Percentiles rank a stretch among this genome's conserved stretches.
Conservation (phyloP, 805 yeast genomes). For the Jamesozyma piceae region DNA sequence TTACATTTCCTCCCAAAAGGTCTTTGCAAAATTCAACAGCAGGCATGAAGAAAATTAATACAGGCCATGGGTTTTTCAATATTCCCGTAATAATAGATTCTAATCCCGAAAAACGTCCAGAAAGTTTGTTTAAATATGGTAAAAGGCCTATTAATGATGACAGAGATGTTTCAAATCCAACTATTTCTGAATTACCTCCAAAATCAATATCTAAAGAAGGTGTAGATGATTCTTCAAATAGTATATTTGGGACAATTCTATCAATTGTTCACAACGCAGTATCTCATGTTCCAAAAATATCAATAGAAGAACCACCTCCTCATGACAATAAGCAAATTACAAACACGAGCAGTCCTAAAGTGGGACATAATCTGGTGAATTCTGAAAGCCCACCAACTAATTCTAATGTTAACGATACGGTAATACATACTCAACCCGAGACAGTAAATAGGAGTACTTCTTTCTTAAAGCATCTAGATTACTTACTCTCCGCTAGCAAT, state of each 20-base stretch:
- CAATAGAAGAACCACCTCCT: not conserved
- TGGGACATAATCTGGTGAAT: conserved; percentile 3
- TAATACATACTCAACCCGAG: conserved; percentile 9
- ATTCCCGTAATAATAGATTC: conserved; percentile 16
- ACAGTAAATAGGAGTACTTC: conserved; percentile 19
- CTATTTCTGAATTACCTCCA: not conserved
- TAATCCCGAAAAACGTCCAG: conserved; percentile 1
- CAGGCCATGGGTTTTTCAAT: conserved; percentile 14
- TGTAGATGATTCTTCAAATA: conserved; percentile 14
- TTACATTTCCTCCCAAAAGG: conserved; percentile 11
- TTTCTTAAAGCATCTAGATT: conserved; percentile 32
- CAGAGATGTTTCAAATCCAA: not conserved
- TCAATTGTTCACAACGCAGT: conserved; percentile 43
- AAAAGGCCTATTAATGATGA: not conserved
- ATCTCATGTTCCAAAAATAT: conserved; percentile 18
- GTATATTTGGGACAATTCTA: conserved; percentile 37
- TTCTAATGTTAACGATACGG: conserved; percentile 8
- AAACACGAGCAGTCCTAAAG: not conserved
- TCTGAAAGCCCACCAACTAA: not conserved
- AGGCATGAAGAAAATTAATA: conserved; percentile 10
- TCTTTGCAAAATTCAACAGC: conserved; percentile 18
- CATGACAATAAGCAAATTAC: not conserved
- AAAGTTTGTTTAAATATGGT: not conserved
- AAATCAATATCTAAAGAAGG: not conserved
- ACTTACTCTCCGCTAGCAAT: conserved; percentile 21